Conservation (phyloP, 1,284 basidiomycete species). For the Fomitopsis schrenkii region DNA sequence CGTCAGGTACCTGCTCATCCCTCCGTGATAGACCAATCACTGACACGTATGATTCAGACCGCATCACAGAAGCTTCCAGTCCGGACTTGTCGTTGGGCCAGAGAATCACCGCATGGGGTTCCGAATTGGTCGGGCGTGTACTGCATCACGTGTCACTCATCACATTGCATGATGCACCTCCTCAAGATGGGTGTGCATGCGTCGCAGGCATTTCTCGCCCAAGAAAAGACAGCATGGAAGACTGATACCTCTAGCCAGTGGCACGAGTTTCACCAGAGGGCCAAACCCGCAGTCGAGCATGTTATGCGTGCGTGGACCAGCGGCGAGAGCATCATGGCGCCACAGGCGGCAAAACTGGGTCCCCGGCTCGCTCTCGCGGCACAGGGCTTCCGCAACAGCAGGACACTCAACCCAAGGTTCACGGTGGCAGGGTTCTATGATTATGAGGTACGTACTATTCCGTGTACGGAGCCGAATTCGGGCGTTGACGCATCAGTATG, state of each 20-base stretch:
- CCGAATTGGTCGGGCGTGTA: not conserved
- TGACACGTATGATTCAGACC: not conserved
- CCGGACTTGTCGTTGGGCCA: not conserved
- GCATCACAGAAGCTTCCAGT: not conserved
- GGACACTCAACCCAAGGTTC: not conserved
- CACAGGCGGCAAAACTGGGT: conserved; percentile 15
- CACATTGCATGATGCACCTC: not conserved
- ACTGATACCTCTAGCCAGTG: not conserved
- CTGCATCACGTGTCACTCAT: not conserved
- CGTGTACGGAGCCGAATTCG: not conserved
- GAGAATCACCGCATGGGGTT: not conserved
- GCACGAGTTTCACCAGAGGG: not conserved
- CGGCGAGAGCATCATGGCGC: not conserved
- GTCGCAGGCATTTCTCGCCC: not conserved
- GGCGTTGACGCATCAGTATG: not conserved
- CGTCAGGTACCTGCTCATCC: not conserved
- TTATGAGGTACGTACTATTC: not conserved
- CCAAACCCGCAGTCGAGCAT: not conserved
- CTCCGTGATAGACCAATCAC: not conserved
- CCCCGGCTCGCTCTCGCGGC: conserved; percentile 36
- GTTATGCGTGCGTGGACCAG: not conserved
- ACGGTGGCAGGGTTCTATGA: conserved; percentile 2
- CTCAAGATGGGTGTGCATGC: not conserved
- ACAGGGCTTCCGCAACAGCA: conserved; percentile 7
- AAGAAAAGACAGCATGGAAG: not conserved